Evolutionary conservation across 495 filamentous ascomycete genomes (phyloP).

Genomic region (Glarea lozoyensis): DNA sequence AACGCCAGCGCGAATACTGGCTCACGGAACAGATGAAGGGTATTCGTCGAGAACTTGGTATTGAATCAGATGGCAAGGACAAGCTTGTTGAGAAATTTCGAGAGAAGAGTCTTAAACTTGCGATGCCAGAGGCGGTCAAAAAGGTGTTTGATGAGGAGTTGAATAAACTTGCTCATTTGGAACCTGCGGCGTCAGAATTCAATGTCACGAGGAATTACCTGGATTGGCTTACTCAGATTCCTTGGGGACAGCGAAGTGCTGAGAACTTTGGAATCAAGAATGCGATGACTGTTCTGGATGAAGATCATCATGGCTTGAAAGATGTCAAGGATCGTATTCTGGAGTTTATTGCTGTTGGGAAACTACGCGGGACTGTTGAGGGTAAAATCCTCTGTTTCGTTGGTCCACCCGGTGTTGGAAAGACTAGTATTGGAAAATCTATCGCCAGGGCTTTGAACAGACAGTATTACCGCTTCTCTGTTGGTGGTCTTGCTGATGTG

Average conservation of each 20-base stretch:
- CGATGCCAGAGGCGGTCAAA: conserved; percentile 92
- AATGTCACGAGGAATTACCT: conserved; percentile 99
- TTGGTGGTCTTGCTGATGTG: conserved; percentile 93
- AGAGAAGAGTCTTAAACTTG: conserved; percentile 86
- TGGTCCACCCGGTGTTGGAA: conserved; percentile 89
- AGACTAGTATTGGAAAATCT: conserved; percentile 97
- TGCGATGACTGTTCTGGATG: conserved; percentile 84
- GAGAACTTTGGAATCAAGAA: conserved; percentile 95
- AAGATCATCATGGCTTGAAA: conserved; percentile 95
- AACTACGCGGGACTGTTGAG: conserved; percentile 93
- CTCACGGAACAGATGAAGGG: conserved; percentile 99
- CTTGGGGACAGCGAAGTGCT: conserved; percentile 91
- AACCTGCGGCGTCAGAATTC: conserved; percentile 93
- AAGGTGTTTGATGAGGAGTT: conserved; percentile 98
- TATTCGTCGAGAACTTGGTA: conserved; percentile 89
- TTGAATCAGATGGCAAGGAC: conserved; percentile 96
- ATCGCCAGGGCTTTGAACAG: conserved; percentile 91
- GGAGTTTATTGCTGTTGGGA: conserved; percentile 97
- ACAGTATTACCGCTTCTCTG: conserved; percentile 96
- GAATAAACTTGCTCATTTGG: conserved; percentile 90
- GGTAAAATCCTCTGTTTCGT: conserved; percentile 98
- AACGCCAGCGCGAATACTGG: conserved; percentile 97
- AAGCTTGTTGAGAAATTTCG: conserved; percentile 96
- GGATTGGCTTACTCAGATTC: conserved; percentile 97
- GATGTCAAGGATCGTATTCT: conserved; percentile 99